Base-by-base conservation (phyloP, 805 yeast genomes). In the Metschnikowia sp. region DNA sequence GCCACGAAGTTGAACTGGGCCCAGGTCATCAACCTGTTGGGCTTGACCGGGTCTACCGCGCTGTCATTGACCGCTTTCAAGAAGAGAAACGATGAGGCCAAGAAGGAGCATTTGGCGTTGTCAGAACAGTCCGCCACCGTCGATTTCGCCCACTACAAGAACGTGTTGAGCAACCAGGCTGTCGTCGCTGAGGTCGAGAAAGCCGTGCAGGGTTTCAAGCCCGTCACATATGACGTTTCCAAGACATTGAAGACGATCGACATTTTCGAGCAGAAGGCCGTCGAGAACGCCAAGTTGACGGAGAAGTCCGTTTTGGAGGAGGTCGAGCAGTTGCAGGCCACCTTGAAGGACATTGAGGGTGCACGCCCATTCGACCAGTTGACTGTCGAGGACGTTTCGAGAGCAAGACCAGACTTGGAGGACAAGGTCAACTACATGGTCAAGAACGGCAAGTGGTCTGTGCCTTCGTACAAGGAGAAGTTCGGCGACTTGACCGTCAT, bases 331-430 rank as follows among this genome's bases (percentile, higher is more conserved):
- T 82, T 94, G 68, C 83, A 87, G 70, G 83, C 81, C 74, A 92
- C 99, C 52, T 80, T 94, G 68, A 81, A 82, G 69, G 92, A 94
- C 79, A 94, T 94, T 69, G 96, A 94, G 78, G 74, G 86, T 58
- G 97, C 99, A 52, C 88, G 98, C 79, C 96, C 99, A 63, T 91
- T 94, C 65, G 97, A 89, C 69, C 91, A 94, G 76, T 84, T 94
- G 70, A 92, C 97, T 47, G 91, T 92, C 54, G 97, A 89, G 55
- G 99, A 94, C 61, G 87, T 94, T 59, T 85, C 85, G 64, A 82
- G 83, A 78, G 98, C 97, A 56, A 88, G 94, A 78, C 98, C 99
- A 63, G 98, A 94, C 72, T 85, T 94, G 69, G 96, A 92, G 68
- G 91, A 88, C 61, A 94, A 94, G 86, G 96, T 91, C 60, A 80